Conservation (phyloP, 2,329 filamentous ascomycete species). For the Cladosporium sp. region DNA sequence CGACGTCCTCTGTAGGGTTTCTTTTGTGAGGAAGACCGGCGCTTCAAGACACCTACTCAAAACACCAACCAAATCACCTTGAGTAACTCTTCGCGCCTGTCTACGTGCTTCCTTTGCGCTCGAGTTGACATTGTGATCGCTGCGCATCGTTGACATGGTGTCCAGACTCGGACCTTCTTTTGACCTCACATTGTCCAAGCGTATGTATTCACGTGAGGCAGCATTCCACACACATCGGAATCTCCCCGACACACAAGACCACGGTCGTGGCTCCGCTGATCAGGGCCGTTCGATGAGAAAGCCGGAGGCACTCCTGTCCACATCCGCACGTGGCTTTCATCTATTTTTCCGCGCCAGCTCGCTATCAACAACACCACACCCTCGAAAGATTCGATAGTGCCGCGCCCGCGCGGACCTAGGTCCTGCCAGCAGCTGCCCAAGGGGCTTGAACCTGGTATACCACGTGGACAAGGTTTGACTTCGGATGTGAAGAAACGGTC, state of each 20-base stretch:
- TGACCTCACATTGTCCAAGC: not conserved
- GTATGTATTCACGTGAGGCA: not conserved
- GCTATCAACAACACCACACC: not conserved
- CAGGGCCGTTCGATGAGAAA: not conserved
- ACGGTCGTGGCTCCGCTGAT: not conserved
- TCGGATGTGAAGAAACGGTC: not conserved
- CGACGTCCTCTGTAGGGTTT: not conserved
- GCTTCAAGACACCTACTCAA: not conserved
- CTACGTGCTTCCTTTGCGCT: not conserved
- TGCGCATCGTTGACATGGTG: not conserved
- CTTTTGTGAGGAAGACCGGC: not conserved
- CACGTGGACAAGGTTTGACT: not conserved
- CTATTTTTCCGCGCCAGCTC: not conserved
- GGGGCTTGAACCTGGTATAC: not conserved
- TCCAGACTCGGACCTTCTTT: not conserved
- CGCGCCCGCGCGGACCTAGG: not conserved
- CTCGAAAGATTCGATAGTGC: not conserved
- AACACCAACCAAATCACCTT: not conserved
- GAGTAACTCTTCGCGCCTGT: not conserved
- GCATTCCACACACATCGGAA: not conserved
- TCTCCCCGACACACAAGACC: not conserved
- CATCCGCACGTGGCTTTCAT: not conserved
- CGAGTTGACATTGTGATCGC: not conserved
- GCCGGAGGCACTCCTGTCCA: not conserved
- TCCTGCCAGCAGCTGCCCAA: not conserved